These are phyloP conservation scores for Oryza brachyantha DNA, from an alignment of 176 grass and related monocot genomes.

Conservation along the genomic window DNA sequence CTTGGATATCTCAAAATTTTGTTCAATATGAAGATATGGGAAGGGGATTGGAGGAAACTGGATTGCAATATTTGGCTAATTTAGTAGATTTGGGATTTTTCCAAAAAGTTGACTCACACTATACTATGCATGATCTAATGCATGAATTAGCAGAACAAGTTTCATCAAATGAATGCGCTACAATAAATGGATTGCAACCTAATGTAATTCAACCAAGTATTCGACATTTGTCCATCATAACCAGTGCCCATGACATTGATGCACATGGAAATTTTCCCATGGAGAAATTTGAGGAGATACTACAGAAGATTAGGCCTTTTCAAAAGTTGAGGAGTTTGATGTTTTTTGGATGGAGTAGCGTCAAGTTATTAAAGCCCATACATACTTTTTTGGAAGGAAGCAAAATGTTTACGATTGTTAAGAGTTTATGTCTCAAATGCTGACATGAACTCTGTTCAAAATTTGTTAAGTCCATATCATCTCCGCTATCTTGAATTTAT, in stretches of 20 bases:
- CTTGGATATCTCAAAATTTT: slow-evolving; percentile 57
- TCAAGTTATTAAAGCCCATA: not conserved
- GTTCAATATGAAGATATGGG: not conserved
- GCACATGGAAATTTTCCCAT: not conserved
- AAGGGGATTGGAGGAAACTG: slow-evolving; percentile 34
- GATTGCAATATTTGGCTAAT: slow-evolving; percentile 8
- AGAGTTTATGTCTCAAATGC: not conserved
- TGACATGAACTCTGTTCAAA: not conserved
- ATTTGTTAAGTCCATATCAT: not conserved
- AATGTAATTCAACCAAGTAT: not conserved
- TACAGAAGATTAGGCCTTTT: not conserved
- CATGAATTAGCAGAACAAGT: slow-evolving; percentile 32
- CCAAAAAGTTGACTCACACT: not conserved
- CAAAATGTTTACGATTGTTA: not conserved
- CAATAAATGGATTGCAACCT: not conserved
- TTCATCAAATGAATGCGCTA: slow-evolving; percentile 39
- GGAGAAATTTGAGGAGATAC: slow-evolving; percentile 9
- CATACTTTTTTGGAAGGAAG: not conserved
- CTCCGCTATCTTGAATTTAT: slow-evolving; percentile 36
- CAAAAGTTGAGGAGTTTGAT: slow-evolving; percentile 40
- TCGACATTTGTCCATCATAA: slow-evolving; percentile 35
- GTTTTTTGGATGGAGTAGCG: not conserved
- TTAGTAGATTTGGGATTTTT: slow-evolving; percentile 28
- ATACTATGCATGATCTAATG: slow-evolving; percentile 39
- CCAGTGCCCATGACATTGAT: not conserved